phyloP scores from a whole-genome alignment of 495 filamentous ascomycete species.

The Evernia prunastri region DNA sequence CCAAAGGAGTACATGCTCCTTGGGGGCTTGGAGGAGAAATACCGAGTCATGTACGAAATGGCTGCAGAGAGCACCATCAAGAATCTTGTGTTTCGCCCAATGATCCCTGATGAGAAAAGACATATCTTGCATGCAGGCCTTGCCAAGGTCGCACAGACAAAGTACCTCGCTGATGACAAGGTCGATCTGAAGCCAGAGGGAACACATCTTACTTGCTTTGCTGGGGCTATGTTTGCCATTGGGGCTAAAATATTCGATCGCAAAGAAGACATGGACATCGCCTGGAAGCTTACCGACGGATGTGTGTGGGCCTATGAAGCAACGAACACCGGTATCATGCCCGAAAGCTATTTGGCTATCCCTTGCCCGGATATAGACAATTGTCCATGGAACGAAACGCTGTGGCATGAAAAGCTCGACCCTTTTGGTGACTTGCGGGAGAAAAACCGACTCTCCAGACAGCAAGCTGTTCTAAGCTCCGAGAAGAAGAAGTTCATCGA shows the following conservation, averaged over 20 bases:
- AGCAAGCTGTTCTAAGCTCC: constrained; percentile 24
- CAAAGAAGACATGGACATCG: constrained; percentile 75
- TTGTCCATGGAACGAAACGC: constrained; percentile 73
- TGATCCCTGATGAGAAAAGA: constrained; percentile 60
- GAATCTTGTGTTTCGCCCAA: constrained; percentile 76
- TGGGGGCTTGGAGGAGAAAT: constrained; percentile 75
- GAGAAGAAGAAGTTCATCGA: constrained; percentile 33
- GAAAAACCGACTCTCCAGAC: constrained; percentile 30
- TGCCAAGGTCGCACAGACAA: constrained; percentile 36
- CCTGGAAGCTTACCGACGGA: constrained; percentile 76
- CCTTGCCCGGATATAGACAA: constrained; percentile 58
- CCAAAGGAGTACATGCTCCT: constrained; percentile 73
- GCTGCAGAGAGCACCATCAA: constrained; percentile 64
- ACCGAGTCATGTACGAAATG: constrained; percentile 71
- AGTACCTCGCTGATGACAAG: background rate
- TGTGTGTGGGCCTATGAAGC: constrained; percentile 90
- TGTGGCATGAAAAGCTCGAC: constrained; percentile 54
- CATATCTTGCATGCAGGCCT: constrained; percentile 70
- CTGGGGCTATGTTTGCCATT: constrained; percentile 89
- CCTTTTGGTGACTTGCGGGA: constrained; percentile 37
- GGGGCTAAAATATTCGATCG: constrained; percentile 79
- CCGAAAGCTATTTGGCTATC: constrained; percentile 61
- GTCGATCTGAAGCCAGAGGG: constrained; percentile 42
- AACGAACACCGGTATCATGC: constrained; percentile 83
- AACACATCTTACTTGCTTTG: constrained; percentile 80